These are phyloP conservation scores for Punica granatum DNA, from an alignment of 345 rosid genomes.

Conservation along the genomic window DNA sequence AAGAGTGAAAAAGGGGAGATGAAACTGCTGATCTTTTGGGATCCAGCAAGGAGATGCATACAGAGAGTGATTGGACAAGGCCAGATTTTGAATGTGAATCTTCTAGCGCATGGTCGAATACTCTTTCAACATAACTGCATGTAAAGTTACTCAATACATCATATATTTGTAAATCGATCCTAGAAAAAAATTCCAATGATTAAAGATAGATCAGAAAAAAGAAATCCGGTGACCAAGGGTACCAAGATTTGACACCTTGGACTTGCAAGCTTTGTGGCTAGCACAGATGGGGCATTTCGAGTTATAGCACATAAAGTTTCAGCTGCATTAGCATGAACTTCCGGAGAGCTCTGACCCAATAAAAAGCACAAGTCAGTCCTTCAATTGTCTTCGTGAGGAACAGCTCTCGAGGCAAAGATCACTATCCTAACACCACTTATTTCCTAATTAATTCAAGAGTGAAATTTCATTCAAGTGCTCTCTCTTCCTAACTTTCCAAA, in stretches of 20 bases:
- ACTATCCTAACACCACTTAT: too few species aligned
- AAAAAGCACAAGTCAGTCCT: conserved; percentile 9
- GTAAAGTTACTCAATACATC: conserved; percentile 10
- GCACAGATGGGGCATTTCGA: conserved; percentile 81
- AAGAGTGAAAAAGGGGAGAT: conserved; percentile 68
- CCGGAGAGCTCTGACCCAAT: conserved; percentile 59
- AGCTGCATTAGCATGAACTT: conserved; percentile 93
- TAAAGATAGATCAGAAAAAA: not conserved
- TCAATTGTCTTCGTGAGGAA: not conserved
- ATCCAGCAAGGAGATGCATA: conserved; percentile 90
- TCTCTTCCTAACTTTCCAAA: too few species aligned
- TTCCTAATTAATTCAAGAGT: too few species aligned
- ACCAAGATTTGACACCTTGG: conserved; percentile 42
- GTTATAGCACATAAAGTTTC: conserved; percentile 92
- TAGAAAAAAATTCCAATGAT: not conserved
- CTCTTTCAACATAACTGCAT: conserved; percentile 78
- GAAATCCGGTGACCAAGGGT: not conserved
- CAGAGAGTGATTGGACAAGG: conserved; percentile 90
- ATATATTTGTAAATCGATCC: not conserved
- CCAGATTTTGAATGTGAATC: conserved; percentile 81
- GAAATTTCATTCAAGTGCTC: too few species aligned
- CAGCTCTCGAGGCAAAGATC: too few species aligned
- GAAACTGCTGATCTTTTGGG: conserved; percentile 68
- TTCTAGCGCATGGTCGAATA: conserved; percentile 88
- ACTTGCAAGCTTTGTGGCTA: conserved; percentile 82